Conservation (phyloP, 1,284 basidiomycete species). For the Exobasidium cylindrosporum region DNA sequence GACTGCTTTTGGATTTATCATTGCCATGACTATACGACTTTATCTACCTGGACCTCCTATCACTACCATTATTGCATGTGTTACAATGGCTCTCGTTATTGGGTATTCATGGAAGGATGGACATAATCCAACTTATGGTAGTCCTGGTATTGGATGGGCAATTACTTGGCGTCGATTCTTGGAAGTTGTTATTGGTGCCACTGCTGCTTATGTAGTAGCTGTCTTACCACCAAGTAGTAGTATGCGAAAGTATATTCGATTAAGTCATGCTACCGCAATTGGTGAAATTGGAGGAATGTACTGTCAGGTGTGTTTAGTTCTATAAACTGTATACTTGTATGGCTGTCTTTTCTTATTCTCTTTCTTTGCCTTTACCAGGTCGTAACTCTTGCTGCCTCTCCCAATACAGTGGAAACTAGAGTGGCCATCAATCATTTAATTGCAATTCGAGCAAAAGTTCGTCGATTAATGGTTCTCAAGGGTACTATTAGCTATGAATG, state of each 20-base stretch:
- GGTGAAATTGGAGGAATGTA: slow-evolving; percentile 12
- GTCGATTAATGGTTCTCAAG: slow-evolving; percentile 56
- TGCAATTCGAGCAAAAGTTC: slow-evolving; percentile 37
- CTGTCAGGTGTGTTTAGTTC: slow-evolving; percentile 36
- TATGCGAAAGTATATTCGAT: slow-evolving; percentile 56
- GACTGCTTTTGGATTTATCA: slow-evolving; percentile 68
- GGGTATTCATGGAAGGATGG: slow-evolving; percentile 45
- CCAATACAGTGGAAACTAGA: slow-evolving; percentile 2
- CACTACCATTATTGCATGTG: slow-evolving; percentile 70
- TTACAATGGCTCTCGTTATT: slow-evolving; percentile 62
- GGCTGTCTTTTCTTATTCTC: too few relatives aligned
- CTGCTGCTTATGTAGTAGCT: slow-evolving; percentile 46
- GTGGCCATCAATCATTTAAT: slow-evolving; percentile 5
- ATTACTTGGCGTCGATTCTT: slow-evolving; percentile 59
- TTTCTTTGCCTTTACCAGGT: slow-evolving; percentile 18
- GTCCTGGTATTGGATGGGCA: slow-evolving; percentile 57
- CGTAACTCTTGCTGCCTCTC: slow-evolving; percentile 48
- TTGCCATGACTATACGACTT: slow-evolving; percentile 62
- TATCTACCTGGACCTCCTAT: slow-evolving; percentile 74
- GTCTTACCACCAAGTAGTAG: slow-evolving; percentile 55
- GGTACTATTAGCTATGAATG: slow-evolving; percentile 53
- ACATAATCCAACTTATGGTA: slow-evolving; percentile 36
- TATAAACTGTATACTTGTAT: too few relatives aligned
- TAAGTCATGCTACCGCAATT: slow-evolving; percentile 57
- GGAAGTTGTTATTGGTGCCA: slow-evolving; percentile 46